phyloP scores from a whole-genome alignment of 345 rosid genomes.

The Aurinia saxatilis region DNA sequence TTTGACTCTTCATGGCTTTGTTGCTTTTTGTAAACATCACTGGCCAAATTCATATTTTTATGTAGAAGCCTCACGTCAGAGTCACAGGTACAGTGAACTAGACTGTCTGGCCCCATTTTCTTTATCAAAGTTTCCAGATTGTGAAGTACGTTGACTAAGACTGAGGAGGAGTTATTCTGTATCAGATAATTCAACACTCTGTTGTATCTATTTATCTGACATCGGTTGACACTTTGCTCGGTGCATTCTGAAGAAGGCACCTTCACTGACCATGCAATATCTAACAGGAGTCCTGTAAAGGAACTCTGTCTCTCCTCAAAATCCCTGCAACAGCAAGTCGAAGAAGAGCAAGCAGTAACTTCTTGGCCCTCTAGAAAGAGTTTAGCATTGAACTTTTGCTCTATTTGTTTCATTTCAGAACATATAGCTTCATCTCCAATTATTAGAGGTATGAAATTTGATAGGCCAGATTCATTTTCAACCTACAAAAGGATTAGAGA shows the following conservation, averaged over 20 bases:
- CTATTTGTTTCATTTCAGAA: slow-evolving; percentile 62
- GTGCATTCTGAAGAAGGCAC: slow-evolving; percentile 50
- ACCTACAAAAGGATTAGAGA: slow-evolving; percentile 44
- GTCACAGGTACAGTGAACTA: slow-evolving; percentile 26
- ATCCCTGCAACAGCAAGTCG: slow-evolving; percentile 36
- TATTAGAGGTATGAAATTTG: slow-evolving; percentile 82
- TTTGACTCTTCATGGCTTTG: slow-evolving; percentile 17
- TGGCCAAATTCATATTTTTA: slow-evolving; percentile 41
- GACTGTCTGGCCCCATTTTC: slow-evolving; percentile 28
- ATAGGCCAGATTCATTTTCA: slow-evolving; percentile 81
- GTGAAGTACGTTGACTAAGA: slow-evolving; percentile 48
- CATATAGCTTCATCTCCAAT: slow-evolving; percentile 67
- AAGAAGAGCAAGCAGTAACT: slow-evolving; percentile 15
- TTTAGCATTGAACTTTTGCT: slow-evolving; percentile 46
- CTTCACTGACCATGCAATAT: slow-evolving; percentile 82
- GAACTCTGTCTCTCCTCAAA: slow-evolving; percentile 38
- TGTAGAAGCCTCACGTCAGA: slow-evolving; percentile 38
- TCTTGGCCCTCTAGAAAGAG: slow-evolving; percentile 31
- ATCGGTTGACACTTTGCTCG: slow-evolving; percentile 33
- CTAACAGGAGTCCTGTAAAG: slow-evolving; percentile 60
- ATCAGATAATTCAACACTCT: slow-evolving; percentile 51
- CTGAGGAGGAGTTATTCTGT: slow-evolving; percentile 39
- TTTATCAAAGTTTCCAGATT: slow-evolving; percentile 45
- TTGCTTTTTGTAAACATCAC: slow-evolving; percentile 26
- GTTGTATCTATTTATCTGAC: slow-evolving; percentile 61